Evolutionary conservation across 2,329 filamentous ascomycete species (phyloP).

Genomic region (Exophiala lecanii-corni): DNA sequence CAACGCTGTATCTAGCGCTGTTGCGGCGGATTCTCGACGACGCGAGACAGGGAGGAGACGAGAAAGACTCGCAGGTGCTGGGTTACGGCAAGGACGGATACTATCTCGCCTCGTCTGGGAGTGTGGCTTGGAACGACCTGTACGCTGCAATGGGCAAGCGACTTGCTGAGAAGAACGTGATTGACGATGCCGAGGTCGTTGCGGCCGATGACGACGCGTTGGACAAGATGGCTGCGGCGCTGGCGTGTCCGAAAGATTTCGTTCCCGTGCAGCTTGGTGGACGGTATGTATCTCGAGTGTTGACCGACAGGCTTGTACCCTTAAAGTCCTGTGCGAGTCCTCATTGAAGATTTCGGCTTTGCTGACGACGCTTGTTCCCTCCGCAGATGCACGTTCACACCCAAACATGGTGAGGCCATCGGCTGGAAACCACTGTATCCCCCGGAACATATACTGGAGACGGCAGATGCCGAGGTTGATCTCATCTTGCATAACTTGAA

Average conservation of each 20-base stretch:
- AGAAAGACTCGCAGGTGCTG: conserved; percentile 27
- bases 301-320: too few species aligned
- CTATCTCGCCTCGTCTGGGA: conserved; percentile 48
- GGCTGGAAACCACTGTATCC: conserved; percentile 45
- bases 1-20: conserved; percentile 43
- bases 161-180: conserved; percentile 36
- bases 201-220: conserved; percentile 35
- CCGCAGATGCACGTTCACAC: conserved; percentile 41
- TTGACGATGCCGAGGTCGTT: conserved; percentile 36
- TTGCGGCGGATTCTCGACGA: conserved; percentile 40
- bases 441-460: conserved; percentile 45
- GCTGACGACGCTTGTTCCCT: neutral
- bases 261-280: conserved; percentile 43
- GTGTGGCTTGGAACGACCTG: conserved; percentile 49
- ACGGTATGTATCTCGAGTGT: conserved; percentile 31
- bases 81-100: conserved; percentile 43
- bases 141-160: conserved; percentile 44
- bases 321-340: too few species aligned
- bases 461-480: conserved; percentile 44
- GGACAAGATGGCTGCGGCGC: conserved; percentile 38
- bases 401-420: conserved; percentile 38
- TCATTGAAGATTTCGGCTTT: neutral
- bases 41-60: too few species aligned
- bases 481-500: conserved; percentile 33
- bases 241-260: conserved; percentile 32